Percentiles rank a stretch among this genome's conserved stretches.
Evolutionary conservation across 2,329 filamentous ascomycete genomes (phyloP).

Genomic region (Ambrosiella xylebori): DNA sequence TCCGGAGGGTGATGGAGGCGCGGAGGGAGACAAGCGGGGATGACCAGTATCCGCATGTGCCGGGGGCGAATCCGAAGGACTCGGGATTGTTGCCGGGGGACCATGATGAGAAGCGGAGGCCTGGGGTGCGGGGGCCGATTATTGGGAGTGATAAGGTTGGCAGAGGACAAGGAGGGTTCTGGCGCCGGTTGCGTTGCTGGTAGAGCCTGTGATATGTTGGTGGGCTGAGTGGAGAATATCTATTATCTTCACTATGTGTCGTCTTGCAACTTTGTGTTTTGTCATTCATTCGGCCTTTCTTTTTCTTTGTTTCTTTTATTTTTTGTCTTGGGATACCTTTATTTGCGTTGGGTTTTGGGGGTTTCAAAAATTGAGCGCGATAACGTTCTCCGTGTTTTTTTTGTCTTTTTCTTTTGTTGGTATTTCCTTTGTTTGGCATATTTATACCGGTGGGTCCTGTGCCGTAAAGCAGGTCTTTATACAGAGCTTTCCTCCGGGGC

Average conservation of each 20-base stretch:
- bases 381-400: slow-evolving; percentile 3
- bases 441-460: neutral
- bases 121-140: slow-evolving; percentile 27
- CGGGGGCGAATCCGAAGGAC: slow-evolving; percentile 39
- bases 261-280: slow-evolving; percentile 4
- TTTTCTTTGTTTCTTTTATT: slow-evolving; percentile 1
- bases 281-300: slow-evolving; percentile 3
- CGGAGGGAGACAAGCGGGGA: slow-evolving; percentile 33
- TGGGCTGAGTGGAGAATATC: too few relatives aligned
- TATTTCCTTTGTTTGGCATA: neutral
- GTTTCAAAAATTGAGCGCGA: slow-evolving; percentile 6
- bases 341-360: slow-evolving; percentile 2
- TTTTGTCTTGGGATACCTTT: slow-evolving; percentile 13
- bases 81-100: slow-evolving; percentile 33
- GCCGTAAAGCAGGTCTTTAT: too few relatives aligned
- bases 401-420: neutral
- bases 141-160: slow-evolving; percentile 28
- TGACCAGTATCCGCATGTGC: slow-evolving; percentile 22
- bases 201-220: slow-evolving; percentile 18
- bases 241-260: too few relatives aligned
- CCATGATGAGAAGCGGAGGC: slow-evolving; percentile 28
- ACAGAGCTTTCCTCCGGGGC: too few relatives aligned
- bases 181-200: slow-evolving; percentile 40
- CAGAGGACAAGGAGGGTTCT: slow-evolving; percentile 30
- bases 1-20: slow-evolving; percentile 44